Conservation (phyloP, 2,329 filamentous ascomycete genomes). For the Samsoniella hepiali region DNA sequence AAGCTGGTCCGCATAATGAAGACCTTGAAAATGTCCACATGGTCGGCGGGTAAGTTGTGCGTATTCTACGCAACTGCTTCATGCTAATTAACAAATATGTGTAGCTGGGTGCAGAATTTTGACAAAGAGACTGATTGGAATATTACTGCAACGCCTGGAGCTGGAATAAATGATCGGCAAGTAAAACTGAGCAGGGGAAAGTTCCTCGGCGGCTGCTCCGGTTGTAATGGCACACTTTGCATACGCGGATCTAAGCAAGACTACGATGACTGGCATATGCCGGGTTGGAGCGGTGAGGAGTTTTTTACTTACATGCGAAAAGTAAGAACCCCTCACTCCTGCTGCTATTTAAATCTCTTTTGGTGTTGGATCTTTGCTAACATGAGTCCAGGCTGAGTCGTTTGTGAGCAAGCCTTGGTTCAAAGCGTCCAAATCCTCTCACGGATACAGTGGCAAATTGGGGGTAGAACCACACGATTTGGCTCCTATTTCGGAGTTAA, state of each 20-base stretch:
- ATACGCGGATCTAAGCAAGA: constrained; percentile 47
- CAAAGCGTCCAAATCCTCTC: constrained; percentile 42
- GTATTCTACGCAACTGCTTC: not conserved
- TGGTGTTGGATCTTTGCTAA: not conserved
- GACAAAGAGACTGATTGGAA: constrained; percentile 52
- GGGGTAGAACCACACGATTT: constrained; percentile 56
- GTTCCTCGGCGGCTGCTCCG: constrained; percentile 48
- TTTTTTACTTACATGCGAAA: constrained; percentile 56
- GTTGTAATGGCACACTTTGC: constrained; percentile 48
- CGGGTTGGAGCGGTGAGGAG: constrained; percentile 55
- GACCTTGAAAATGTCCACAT: constrained; percentile 49
- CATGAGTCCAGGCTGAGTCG: constrained; percentile 44
- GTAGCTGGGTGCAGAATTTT: constrained; percentile 43
- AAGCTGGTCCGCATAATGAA: constrained; percentile 39
- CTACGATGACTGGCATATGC: constrained; percentile 53
- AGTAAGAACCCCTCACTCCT: constrained; percentile 29
- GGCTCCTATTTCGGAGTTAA: constrained; percentile 54
- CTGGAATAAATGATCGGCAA: constrained; percentile 39
- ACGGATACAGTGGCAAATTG: constrained; percentile 51
- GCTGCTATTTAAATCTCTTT: not conserved
- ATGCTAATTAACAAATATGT: not conserved
- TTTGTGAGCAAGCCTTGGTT: constrained; percentile 59
- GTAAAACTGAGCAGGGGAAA: constrained; percentile 48
- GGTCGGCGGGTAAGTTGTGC: constrained; percentile 42
- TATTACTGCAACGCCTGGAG: constrained; percentile 39